Conservation (phyloP, 108 stramenopile species). For the Schizochytrium sp. region DNA sequence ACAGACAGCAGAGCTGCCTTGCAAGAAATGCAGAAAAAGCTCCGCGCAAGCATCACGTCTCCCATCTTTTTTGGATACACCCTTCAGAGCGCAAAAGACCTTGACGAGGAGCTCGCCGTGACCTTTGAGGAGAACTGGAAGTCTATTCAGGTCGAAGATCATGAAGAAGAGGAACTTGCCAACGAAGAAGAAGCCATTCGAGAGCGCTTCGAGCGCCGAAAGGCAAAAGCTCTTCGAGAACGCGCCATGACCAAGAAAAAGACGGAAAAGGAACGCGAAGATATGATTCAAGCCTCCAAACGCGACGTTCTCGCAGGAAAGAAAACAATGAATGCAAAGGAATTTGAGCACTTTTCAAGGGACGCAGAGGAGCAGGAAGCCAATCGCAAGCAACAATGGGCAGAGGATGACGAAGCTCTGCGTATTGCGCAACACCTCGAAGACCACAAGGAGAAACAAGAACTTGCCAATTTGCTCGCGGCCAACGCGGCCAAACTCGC, state of each 20-base stretch:
- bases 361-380: neutral
- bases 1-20: neutral
- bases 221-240: neutral
- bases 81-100: neutral
- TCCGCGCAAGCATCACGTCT: neutral
- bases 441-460: neutral
- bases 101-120: neutral
- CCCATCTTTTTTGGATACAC: constrained; percentile 1
- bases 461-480: neutral
- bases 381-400: neutral
- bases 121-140: neutral
- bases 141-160: neutral
- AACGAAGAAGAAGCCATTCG: neutral
- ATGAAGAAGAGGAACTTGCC: neutral
- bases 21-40: neutral
- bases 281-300: neutral
- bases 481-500: neutral
- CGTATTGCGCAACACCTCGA: neutral
- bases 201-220: neutral
- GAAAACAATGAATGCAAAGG: neutral
- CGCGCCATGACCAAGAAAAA: neutral
- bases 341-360: neutral
- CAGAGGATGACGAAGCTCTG: neutral
- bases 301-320: neutral
- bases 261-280: neutral